Conservation (phyloP, 768 basidiomycete species). For the Tephrocybe sp. region DNA sequence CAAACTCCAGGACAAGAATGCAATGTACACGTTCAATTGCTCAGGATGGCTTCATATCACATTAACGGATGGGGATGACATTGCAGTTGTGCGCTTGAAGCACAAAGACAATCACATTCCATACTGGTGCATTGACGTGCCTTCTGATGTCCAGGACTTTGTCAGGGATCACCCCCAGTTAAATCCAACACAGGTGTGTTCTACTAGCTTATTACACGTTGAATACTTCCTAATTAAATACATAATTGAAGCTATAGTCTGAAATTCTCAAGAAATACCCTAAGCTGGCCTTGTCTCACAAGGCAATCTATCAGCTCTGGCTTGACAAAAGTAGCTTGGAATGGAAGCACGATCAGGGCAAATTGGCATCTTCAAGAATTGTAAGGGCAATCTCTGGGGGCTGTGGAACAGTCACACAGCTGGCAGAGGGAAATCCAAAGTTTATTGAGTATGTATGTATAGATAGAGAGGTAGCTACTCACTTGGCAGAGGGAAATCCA, state of each 20-base stretch:
- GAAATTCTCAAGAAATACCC: constrained; percentile 10
- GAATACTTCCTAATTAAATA: no score
- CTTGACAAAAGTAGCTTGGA: constrained; percentile 9
- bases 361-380: no score
- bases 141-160: no score
- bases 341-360: no score
- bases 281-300: constrained; percentile 7
- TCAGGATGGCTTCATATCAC: constrained; percentile 24
- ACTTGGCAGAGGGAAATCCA: no score
- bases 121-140: constrained; percentile 23
- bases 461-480: no score
- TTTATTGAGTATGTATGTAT: no score
- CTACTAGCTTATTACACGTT: neutral
- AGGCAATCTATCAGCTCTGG: no score
- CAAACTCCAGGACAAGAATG: constrained; percentile 21
- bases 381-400: no score
- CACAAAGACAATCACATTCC: constrained; percentile 21
- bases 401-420: no score
- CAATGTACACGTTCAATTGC: constrained; percentile 23
- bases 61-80: constrained; percentile 2
- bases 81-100: constrained; percentile 12
- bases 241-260: constrained; percentile 20
- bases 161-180: constrained; percentile 3
- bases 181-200: constrained; percentile 14
- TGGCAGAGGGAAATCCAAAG: no score